A percentile compares a stretch with the other conserved stretches of the same genome.
These are phyloP conservation scores for Halophytophthora polymorphica DNA, from an alignment of 352 stramenopile species.

Conservation along the genomic window DNA sequence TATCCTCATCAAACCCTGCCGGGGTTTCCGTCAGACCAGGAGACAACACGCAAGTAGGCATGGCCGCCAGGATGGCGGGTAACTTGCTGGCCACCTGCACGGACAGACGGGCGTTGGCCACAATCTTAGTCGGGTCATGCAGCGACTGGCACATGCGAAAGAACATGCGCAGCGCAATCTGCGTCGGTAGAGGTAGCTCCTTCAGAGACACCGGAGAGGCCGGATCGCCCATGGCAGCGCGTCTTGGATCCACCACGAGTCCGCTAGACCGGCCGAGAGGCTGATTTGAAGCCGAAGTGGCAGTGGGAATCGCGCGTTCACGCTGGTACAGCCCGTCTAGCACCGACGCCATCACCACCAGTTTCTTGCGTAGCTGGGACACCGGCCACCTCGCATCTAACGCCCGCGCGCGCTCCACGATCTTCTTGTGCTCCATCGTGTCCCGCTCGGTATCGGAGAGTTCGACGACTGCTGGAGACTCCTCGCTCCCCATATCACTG, in stretches of 20 bases:
- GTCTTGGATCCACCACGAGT: background rate
- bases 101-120: slow-evolving; percentile 29
- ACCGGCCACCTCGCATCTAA: slow-evolving; percentile 26
- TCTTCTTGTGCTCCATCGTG: slow-evolving; percentile 12
- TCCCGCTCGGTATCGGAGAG: slow-evolving; percentile 5
- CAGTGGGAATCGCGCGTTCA: slow-evolving; percentile 3
- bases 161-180: slow-evolving; percentile 69
- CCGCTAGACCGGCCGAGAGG: slow-evolving; percentile 1
- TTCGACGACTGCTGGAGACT: slow-evolving; percentile 1
- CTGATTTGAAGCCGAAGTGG: slow-evolving; percentile 17
- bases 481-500: background rate
- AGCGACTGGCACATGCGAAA: slow-evolving; percentile 62
- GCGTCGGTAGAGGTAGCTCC: slow-evolving; percentile 49
- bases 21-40: slow-evolving; percentile 32
- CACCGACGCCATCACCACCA: slow-evolving; percentile 29
- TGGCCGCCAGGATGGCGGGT: slow-evolving; percentile 45
- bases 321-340: slow-evolving; percentile 25
- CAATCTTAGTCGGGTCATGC: slow-evolving; percentile 22
- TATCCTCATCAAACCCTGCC: slow-evolving; percentile 3
- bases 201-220: slow-evolving; percentile 24
- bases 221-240: background rate
- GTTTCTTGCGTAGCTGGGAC: slow-evolving; percentile 34
- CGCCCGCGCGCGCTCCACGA: slow-evolving; percentile 16
- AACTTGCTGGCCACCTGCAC: slow-evolving; percentile 50
- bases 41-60: slow-evolving; percentile 57